Conservation (phyloP, 345 rosid species). For the Eucalyptus urophylla region DNA sequence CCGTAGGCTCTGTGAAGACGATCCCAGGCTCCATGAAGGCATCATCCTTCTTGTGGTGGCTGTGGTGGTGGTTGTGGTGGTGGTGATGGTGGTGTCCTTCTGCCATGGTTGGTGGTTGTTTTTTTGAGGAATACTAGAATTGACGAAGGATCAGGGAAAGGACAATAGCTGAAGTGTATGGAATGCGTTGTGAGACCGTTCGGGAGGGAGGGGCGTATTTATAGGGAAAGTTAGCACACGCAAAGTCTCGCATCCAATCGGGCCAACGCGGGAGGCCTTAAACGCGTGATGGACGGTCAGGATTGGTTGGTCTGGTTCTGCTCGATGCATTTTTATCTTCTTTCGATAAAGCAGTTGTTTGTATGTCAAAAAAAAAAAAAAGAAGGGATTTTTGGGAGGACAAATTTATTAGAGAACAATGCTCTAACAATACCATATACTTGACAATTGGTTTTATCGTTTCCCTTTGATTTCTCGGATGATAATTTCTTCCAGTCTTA, state of each 20-base stretch:
- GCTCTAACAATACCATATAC: not conserved
- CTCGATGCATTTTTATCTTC: not conserved
- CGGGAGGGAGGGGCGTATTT: not conserved
- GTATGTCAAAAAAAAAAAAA: not conserved
- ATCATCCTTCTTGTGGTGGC: conserved; percentile 23
- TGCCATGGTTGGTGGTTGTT: conserved; percentile 8
- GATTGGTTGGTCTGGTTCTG: not conserved
- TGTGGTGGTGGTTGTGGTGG: conserved; percentile 1
- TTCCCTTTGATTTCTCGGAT: not conserved
- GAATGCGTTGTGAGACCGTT: not conserved
- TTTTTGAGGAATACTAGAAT: not conserved
- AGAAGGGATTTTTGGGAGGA: not conserved
- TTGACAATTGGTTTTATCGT: not conserved
- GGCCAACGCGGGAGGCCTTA: not conserved
- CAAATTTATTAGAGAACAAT: not conserved
- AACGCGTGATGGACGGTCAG: not conserved
- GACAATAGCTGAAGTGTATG: not conserved
- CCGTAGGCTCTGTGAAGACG: not conserved
- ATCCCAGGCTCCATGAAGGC: not conserved
- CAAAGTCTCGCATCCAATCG: not conserved
- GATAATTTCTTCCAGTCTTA: too few relatives aligned
- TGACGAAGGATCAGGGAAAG: not conserved
- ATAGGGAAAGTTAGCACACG: not conserved
- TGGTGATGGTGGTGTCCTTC: conserved; percentile 20
- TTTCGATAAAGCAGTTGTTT: not conserved